Conservation (phyloP, 1,139 yeast genomes). For the Suzukiozyma palmioleophila region DNA sequence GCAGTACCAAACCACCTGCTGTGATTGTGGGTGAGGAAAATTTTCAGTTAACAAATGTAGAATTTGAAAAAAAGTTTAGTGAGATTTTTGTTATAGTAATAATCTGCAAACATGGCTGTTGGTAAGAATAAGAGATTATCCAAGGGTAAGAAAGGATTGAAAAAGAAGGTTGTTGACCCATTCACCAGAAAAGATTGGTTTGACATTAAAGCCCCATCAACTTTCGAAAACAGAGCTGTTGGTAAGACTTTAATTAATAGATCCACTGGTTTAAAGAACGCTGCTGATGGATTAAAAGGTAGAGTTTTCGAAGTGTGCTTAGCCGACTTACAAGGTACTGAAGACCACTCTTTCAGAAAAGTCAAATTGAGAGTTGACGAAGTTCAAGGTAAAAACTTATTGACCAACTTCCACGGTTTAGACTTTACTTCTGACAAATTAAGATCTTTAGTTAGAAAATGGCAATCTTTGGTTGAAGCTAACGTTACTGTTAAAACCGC, state of each 20-base stretch:
- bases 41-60: slow-evolving; percentile 1
- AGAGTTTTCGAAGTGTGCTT: slow-evolving; percentile 48
- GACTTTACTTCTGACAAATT: slow-evolving; percentile 49
- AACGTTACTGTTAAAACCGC: slow-evolving; percentile 49
- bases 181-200: slow-evolving; percentile 52
- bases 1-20: not conserved
- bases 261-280: slow-evolving; percentile 50
- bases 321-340: slow-evolving; percentile 51
- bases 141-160: slow-evolving; percentile 50
- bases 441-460: slow-evolving; percentile 50
- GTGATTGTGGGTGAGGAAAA: slow-evolving; percentile 1
- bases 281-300: slow-evolving; percentile 51
- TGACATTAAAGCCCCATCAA: slow-evolving; percentile 50
- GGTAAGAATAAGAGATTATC: slow-evolving; percentile 53
- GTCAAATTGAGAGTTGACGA: slow-evolving; percentile 51
- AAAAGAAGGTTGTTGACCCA: slow-evolving; percentile 51
- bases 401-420: slow-evolving; percentile 52
- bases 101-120: slow-evolving; percentile 38
- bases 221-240: slow-evolving; percentile 48
- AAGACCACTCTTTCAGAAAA: slow-evolving; percentile 51
- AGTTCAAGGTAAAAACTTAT: slow-evolving; percentile 51
- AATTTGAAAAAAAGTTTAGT: not conserved
- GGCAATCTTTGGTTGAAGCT: slow-evolving; percentile 53
- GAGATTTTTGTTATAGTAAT: not conserved
- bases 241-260: slow-evolving; percentile 51